A percentile compares a stretch with the other conserved stretches of the same genome.
Evolutionary conservation across 164 flowering plant genomes (phyloP).

Genomic region (Vitis rotundifolia): DNA sequence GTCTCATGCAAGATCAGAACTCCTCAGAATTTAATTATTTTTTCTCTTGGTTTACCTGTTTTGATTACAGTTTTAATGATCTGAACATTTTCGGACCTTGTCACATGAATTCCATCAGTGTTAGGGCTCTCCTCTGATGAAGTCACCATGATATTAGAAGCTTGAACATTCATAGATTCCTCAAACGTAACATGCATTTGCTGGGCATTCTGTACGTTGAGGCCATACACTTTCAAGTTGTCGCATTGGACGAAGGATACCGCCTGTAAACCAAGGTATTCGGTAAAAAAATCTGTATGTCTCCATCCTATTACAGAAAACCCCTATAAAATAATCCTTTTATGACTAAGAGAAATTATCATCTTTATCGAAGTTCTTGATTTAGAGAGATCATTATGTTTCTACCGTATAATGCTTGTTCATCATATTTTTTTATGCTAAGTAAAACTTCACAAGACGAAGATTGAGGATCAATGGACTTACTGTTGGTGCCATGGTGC

Average conservation of each 20-base stretch:
- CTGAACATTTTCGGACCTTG: conserved; percentile 40
- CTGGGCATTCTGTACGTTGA: conserved; percentile 59
- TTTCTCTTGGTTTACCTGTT: conserved; percentile 46
- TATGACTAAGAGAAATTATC: background rate
- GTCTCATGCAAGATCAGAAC: background rate
- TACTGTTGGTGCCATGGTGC: conserved; percentile 33
- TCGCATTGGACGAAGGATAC: conserved; percentile 60
- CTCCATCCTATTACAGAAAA: too few relatives aligned
- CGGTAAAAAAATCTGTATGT: too few relatives aligned
- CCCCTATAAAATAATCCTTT: too few relatives aligned
- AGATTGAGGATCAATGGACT: conserved; percentile 7
- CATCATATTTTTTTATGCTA: too few relatives aligned
- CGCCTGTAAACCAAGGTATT: conserved; percentile 43
- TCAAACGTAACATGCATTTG: conserved; percentile 70
- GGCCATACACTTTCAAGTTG: conserved; percentile 43
- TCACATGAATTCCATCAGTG: conserved; percentile 82
- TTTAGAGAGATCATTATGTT: too few relatives aligned
- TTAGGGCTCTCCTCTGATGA: conserved; percentile 73
- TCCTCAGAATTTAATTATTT: background rate
- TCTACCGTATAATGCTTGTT: too few relatives aligned
- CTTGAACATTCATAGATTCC: conserved; percentile 47
- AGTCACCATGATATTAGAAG: conserved; percentile 34
- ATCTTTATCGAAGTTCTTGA: too few relatives aligned
- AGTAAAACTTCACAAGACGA: too few relatives aligned
- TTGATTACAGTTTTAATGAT: conserved; percentile 38